These are phyloP conservation scores for Penicillium digitatum DNA, from an alignment of 2,329 filamentous ascomycete species.

Conservation along the genomic window DNA sequence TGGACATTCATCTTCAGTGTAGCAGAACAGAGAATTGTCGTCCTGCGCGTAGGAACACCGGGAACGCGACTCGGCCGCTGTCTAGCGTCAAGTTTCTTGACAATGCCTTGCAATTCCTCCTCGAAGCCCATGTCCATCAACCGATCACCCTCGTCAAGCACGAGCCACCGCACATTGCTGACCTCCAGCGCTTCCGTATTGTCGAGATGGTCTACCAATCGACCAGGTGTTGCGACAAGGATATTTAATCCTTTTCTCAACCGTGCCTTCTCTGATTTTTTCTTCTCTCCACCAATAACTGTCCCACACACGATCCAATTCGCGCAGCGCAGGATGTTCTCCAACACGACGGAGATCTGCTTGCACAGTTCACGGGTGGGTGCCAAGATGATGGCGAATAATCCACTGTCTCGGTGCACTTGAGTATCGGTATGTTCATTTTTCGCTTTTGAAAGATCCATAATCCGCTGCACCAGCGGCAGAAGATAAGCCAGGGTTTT, in stretches of 20 bases:
- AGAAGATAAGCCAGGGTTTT: slow-evolving; percentile 96
- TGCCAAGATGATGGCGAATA: slow-evolving; percentile 91
- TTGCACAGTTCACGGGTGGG: slow-evolving; percentile 92
- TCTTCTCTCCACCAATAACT: slow-evolving; percentile 68
- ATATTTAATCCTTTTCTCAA: slow-evolving; percentile 94
- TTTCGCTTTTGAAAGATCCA: slow-evolving; percentile 62
- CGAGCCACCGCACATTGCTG: slow-evolving; percentile 84
- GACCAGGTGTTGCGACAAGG: slow-evolving; percentile 86
- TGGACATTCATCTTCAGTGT: slow-evolving; percentile 99
- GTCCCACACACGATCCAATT: slow-evolving; percentile 93
- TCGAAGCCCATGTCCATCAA: slow-evolving; percentile 98
- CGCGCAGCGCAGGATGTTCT: slow-evolving; percentile 78
- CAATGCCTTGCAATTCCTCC: slow-evolving; percentile 83
- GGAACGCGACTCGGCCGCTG: slow-evolving; percentile 60
- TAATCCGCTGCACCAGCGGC: slow-evolving; percentile 83
- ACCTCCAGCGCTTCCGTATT: slow-evolving; percentile 88
- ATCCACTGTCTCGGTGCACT: slow-evolving; percentile 77
- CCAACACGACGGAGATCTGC: slow-evolving; percentile 83
- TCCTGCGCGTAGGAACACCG: slow-evolving; percentile 65
- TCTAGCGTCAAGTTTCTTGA: slow-evolving; percentile 69
- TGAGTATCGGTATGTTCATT: slow-evolving; percentile 41
- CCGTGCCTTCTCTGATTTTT: slow-evolving; percentile 84
- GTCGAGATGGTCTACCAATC: slow-evolving; percentile 84
- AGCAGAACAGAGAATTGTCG: slow-evolving; percentile 89
- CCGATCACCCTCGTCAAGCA: slow-evolving; percentile 94